Conservation (phyloP, 1,284 basidiomycete genomes). For the Malassezia dermatis region DNA sequence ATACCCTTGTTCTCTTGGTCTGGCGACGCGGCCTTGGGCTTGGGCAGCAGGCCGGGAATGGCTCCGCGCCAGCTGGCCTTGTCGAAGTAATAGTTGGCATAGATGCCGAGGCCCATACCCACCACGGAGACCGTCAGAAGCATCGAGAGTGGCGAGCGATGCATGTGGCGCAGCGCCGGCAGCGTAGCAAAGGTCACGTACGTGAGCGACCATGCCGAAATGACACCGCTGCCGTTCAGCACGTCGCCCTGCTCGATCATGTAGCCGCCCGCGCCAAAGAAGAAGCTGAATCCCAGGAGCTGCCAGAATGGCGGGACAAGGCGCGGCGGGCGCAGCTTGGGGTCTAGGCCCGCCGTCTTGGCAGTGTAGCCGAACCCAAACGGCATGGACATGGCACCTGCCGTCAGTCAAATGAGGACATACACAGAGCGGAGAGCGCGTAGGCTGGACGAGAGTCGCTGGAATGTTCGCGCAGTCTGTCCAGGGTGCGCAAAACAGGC, state of each 20-base stretch:
- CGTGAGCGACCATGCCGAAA: slow-evolving; percentile 35
- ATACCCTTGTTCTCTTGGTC: slow-evolving; percentile 7
- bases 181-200: slow-evolving; percentile 35
- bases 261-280: slow-evolving; percentile 37
- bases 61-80: slow-evolving; percentile 35
- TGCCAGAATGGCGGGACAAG: slow-evolving; percentile 39
- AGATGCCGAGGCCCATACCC: slow-evolving; percentile 26
- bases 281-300: slow-evolving; percentile 28
- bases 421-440: slow-evolving; percentile 22
- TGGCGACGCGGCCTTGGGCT: not conserved
- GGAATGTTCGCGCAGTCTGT: slow-evolving; percentile 20
- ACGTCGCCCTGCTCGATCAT: slow-evolving; percentile 37
- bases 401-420: not conserved
- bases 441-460: slow-evolving; percentile 23
- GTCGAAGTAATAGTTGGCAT: slow-evolving; percentile 39
- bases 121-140: slow-evolving; percentile 18
- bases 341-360: slow-evolving; percentile 22
- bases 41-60: slow-evolving; percentile 19
- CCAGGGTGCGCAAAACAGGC: slow-evolving; percentile 7
- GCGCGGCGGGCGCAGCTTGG: slow-evolving; percentile 17
- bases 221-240: slow-evolving; percentile 37
- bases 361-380: slow-evolving; percentile 28
- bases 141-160: slow-evolving; percentile 20
- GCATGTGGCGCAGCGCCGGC: slow-evolving; percentile 19
- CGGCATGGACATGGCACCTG: slow-evolving; percentile 25